Evolutionary conservation across 2,329 filamentous ascomycete genomes (phyloP), one percentile per base, ranked within the genome.

Genomic region (Monilinia laxa): DNA sequence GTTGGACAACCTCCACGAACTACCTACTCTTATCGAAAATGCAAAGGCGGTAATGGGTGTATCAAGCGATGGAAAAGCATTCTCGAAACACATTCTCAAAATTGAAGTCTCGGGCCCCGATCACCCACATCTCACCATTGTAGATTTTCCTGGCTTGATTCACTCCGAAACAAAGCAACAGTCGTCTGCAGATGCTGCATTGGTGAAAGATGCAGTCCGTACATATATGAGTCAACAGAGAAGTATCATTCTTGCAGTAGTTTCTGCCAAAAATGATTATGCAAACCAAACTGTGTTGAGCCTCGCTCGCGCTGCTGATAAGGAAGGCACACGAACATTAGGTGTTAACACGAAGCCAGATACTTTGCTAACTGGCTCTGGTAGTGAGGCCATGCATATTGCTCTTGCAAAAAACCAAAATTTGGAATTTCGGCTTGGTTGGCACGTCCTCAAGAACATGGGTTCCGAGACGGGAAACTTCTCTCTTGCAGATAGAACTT

Each of bases 281-380:
- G 83, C 84, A 6, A 83, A 86, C 45, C 88, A 91, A 70, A 77
- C 80, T 11, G 82, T 90, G 4, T 76, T 85, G 0, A 79, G 82
- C 12, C 71, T 81, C 49, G 79, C 84, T 14, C 80, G 83, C n/a
- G 66, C 57, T 51, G 68, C 71, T 23, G 80, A 83, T 68, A 69
- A 67, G 0, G 66, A 70, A 4, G 79, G 80, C 0, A 68, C 72
- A 42, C 73, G 81, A 52, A 83, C 80, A 0, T 64, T 83, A 0
- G 79, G 80, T 0, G 76, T 83, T 3, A 77, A 89, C 0, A 89
- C 86, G 0, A 89, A 89, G 70, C 83, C 85, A 0, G 87, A 90
- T 66, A 76, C 88, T 68, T 23, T 75, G 25, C 53, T 66, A n/a
- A 62, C 67, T 0, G 78, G 77, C 1, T 81, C 81, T 0, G 78